These are phyloP conservation scores for Talaromyces sp. DNA, from an alignment of 2,329 filamentous ascomycete species.

Conservation along the genomic window DNA sequence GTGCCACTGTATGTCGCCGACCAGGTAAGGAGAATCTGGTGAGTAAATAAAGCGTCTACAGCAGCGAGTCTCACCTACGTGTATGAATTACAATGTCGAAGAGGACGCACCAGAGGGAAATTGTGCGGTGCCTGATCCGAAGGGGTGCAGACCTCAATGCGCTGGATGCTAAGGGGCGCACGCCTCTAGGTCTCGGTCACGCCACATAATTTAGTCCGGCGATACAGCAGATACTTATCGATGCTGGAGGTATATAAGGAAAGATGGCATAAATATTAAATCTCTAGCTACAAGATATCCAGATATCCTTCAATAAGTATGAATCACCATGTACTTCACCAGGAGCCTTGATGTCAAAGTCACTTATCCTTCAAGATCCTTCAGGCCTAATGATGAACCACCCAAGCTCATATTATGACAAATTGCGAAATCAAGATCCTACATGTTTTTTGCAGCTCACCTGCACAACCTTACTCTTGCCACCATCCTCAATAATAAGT, in stretches of 20 bases:
- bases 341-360: background rate
- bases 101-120: background rate
- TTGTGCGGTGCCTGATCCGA: background rate
- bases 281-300: background rate
- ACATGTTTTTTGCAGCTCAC: conserved; percentile 41
- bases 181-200: background rate
- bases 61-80: background rate
- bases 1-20: background rate
- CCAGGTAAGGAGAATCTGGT: background rate
- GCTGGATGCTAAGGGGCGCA: background rate
- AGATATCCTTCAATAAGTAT: background rate
- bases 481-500: conserved; percentile 65
- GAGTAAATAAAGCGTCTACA: background rate
- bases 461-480: conserved; percentile 43
- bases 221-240: conserved; percentile 1
- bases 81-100: background rate
- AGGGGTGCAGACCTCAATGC: background rate
- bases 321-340: background rate
- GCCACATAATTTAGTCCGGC: background rate
- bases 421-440: conserved; percentile 16
- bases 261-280: background rate
- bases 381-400: background rate
- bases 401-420: background rate
- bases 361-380: background rate
- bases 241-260: background rate